A percentile compares a stretch with the other conserved stretches of the same genome.
Conservation (phyloP, 169 alveolate genomes). For the Amoebophrya sp. region DNA sequence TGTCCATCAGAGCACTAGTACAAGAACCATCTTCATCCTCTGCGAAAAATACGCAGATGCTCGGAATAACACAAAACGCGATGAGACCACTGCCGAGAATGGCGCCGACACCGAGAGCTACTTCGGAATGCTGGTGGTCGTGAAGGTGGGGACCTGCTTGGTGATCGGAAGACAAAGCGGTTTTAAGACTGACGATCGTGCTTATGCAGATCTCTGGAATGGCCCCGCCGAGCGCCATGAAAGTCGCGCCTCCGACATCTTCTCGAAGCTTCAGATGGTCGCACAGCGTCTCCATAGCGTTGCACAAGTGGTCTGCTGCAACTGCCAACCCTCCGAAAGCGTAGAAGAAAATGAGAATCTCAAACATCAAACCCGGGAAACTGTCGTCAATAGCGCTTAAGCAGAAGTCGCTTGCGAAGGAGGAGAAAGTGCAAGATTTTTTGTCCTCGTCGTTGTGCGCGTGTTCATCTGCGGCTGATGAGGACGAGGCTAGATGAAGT, state of each 20-base stretch:
- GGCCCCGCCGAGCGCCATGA: conserved; percentile 31
- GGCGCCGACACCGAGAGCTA: conserved; percentile 32
- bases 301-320: conserved; percentile 36
- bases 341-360: neutral
- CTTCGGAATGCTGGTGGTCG: neutral
- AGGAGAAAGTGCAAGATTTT: neutral
- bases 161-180: too few relatives aligned
- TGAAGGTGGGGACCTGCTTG: too few relatives aligned
- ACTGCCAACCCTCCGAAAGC: conserved; percentile 27
- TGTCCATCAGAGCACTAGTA: too few relatives aligned
- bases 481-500: too few relatives aligned
- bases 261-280: conserved; percentile 25
- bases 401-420: neutral
- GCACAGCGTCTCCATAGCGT: conserved; percentile 33
- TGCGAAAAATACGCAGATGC: neutral
- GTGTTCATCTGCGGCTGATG: too few relatives aligned
- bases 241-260: conserved; percentile 32
- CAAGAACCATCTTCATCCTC: neutral
- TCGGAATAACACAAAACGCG: conserved; percentile 20
- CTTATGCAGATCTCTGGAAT: conserved; percentile 25
- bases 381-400: neutral
- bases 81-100: conserved; percentile 29
- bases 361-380: neutral
- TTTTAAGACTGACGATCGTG: too few relatives aligned
- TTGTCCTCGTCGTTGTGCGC: too few relatives aligned